phyloP scores from a whole-genome alignment of 2,329 filamentous ascomycete species.

The Apiospora rasikravindrae region DNA sequence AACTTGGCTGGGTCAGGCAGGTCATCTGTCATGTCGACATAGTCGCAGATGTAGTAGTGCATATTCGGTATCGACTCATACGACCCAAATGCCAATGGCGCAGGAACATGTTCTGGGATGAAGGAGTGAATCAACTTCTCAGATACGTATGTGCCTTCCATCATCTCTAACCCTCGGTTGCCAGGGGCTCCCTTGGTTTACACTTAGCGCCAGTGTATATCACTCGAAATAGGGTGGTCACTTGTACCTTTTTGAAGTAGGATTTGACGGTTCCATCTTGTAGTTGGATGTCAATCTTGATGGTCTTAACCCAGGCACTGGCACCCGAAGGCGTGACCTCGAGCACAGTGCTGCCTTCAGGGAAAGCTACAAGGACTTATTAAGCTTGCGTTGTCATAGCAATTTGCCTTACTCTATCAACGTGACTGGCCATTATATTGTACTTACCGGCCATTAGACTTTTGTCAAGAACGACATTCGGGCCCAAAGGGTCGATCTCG shows the following conservation, averaged over 20 bases:
- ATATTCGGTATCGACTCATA: neutral
- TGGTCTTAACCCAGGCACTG: neutral
- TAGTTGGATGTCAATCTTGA: neutral
- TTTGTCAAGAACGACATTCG: neutral
- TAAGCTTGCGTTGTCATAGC: neutral
- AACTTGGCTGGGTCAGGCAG: neutral
- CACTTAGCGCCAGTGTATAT: neutral
- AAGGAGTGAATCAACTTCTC: neutral
- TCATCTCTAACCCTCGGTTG: neutral
- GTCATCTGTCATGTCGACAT: neutral
- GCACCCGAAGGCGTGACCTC: neutral
- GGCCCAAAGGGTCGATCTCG: neutral
- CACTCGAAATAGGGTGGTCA: neutral
- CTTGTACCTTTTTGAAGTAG: neutral
- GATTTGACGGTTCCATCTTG: neutral
- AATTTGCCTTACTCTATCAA: neutral
- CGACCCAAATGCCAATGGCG: neutral
- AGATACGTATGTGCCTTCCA: neutral
- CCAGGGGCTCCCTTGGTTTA: neutral
- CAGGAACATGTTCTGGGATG: neutral
- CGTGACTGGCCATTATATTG: neutral
- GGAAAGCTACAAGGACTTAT: neutral
- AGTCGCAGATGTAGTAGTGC: conserved; percentile 1
- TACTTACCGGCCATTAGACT: neutral
- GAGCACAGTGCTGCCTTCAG: neutral